Conservation (phyloP, 371 early-diverging fungal species). For the Mortierella sp. region DNA sequence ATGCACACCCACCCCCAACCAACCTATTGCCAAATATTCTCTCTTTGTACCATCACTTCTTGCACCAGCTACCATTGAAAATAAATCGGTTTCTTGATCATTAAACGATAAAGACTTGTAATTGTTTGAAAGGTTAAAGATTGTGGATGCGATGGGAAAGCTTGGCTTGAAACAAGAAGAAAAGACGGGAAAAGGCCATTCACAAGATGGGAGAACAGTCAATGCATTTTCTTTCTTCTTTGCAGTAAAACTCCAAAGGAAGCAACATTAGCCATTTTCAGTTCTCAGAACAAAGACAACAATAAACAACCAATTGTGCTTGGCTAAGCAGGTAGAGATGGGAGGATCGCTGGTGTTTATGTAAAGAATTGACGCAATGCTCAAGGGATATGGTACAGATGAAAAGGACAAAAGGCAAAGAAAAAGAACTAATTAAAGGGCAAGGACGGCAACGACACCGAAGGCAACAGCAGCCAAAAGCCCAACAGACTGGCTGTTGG, state of each 20-base stretch:
- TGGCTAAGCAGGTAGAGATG: too few species aligned
- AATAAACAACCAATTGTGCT: too few species aligned
- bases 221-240: too few species aligned
- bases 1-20: not conserved
- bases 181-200: too few species aligned
- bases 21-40: constrained; percentile 12
- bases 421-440: not conserved
- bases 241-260: too few species aligned
- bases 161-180: too few species aligned
- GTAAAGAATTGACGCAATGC: not conserved
- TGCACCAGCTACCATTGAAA: constrained; percentile 60
- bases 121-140: too few species aligned
- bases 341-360: not conserved
- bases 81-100: constrained; percentile 19
- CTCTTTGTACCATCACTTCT: constrained; percentile 10
- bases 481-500: not conserved
- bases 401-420: not conserved
- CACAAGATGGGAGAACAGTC: too few species aligned
- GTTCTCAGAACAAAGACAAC: too few species aligned
- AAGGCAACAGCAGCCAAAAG: constrained; percentile 12
- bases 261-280: too few species aligned
- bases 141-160: too few species aligned
- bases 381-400: not conserved
- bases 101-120: not conserved
- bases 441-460: constrained; percentile 10